Evolutionary conservation across 2,329 filamentous ascomycete genomes (phyloP).

Genomic region (Byssothecium circinans): DNA sequence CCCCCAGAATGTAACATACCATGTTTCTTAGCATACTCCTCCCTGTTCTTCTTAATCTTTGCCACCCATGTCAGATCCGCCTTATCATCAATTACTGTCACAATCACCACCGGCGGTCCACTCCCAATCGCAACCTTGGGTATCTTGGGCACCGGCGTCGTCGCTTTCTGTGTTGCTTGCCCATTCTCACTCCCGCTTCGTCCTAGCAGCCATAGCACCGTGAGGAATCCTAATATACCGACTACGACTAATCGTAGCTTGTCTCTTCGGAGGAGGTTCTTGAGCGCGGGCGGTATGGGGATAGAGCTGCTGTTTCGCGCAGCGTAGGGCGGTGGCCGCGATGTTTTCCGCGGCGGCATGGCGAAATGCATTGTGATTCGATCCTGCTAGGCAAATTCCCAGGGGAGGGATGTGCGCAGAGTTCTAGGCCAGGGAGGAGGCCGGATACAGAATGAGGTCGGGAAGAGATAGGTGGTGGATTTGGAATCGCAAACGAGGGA

Average conservation of each 20-base stretch:
- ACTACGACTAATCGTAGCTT: slow-evolving; percentile 62
- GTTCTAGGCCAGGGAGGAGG: slow-evolving; percentile 21
- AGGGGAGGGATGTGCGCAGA: slow-evolving; percentile 2
- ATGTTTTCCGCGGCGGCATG: slow-evolving; percentile 81
- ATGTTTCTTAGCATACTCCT: slow-evolving; percentile 81
- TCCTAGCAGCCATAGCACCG: slow-evolving; percentile 41
- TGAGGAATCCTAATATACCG: slow-evolving; percentile 59
- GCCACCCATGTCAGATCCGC: slow-evolving; percentile 69
- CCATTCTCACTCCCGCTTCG: slow-evolving; percentile 24
- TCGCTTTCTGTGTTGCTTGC: slow-evolving; percentile 4
- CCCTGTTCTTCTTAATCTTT: slow-evolving; percentile 77
- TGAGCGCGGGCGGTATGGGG: slow-evolving; percentile 48
- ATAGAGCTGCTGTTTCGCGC: slow-evolving; percentile 56
- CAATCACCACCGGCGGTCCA: slow-evolving; percentile 66
- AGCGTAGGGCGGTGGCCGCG: slow-evolving; percentile 72
- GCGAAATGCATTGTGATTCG: slow-evolving; percentile 76
- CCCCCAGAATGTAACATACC: slow-evolving; percentile 58
- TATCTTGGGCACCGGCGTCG: slow-evolving; percentile 16
- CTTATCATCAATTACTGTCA: slow-evolving; percentile 77
- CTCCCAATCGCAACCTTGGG: slow-evolving; percentile 47
- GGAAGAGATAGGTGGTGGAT: background rate
- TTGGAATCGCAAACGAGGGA: slow-evolving; percentile 23
- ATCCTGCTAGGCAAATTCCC: no score
- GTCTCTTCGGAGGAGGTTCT: slow-evolving; percentile 57
- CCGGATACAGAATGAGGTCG: slow-evolving; percentile 6